Conservation (phyloP, 2,329 filamentous ascomycete species). For the Tricladium varicosporioides region DNA sequence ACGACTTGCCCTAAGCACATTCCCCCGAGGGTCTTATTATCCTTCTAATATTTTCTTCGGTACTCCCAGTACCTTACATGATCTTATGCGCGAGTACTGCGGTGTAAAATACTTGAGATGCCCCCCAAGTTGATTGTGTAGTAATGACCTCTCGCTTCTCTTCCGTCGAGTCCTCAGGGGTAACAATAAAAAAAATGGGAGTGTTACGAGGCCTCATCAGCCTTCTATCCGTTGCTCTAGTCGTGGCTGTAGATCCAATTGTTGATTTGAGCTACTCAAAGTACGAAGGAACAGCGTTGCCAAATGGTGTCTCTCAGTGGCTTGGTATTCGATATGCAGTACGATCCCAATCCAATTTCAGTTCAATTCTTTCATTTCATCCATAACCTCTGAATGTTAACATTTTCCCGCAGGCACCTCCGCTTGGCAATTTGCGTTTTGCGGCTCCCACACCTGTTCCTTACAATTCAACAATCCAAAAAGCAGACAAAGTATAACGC, state of each 20-base stretch:
- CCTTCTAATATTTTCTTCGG: not conserved
- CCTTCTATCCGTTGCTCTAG: not conserved
- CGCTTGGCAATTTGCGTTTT: slow-evolving; percentile 63
- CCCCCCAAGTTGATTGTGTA: not conserved
- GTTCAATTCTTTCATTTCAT: not conserved
- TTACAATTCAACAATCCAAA: slow-evolving; percentile 1
- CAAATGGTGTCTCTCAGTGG: slow-evolving; percentile 65
- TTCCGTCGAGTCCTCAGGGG: not conserved
- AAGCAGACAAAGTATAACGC: slow-evolving; percentile 16
- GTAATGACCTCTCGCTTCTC: not conserved
- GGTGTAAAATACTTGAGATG: not conserved
- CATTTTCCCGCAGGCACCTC: slow-evolving; percentile 45
- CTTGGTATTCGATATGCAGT: slow-evolving; percentile 68
- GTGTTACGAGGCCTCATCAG: not conserved
- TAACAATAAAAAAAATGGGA: not conserved
- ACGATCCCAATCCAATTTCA: not conserved
- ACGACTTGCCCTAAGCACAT: not conserved
- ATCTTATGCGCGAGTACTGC: not conserved
- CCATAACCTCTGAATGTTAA: not conserved
- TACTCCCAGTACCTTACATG: not conserved
- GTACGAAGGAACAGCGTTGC: slow-evolving; percentile 55
- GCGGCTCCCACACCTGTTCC: slow-evolving; percentile 61
- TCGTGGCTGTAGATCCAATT: not conserved
- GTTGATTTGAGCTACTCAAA: slow-evolving; percentile 63
- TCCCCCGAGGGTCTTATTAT: not conserved